Evolutionary conservation across 2,329 filamentous ascomycete genomes (phyloP), one percentile per base, ranked within the genome.

Genomic region (Neophaeococcomyces aloes): DNA sequence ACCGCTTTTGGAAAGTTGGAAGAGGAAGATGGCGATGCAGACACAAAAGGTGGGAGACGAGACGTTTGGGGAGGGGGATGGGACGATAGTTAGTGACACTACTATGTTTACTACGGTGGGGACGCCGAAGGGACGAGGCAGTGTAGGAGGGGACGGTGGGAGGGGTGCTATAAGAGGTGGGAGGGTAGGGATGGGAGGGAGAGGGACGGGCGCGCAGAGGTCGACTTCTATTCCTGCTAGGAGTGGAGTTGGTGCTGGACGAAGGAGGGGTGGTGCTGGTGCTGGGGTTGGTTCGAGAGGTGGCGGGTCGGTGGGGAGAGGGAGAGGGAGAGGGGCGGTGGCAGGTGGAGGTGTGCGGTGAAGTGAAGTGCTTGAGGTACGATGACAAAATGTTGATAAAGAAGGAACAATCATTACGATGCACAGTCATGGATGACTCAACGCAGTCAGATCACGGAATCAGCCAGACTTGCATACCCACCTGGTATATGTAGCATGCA

Each of bases 1-100:
- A 1, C 88, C 88, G 0, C 78, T 94, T 51, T 60, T 79, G 7
- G 87, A 94, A 55, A 94, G 86, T 1, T 94, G 94, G 59, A 75
- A 74, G 46, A 71, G 80, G 53, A 76, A 74, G 56, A 70, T 78
- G 44, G 70, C 72, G 48, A 75, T 76, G 45, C 69, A 71, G 18
- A 65, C 72, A 46, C 46, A 17, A 25, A 17, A 38, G 14, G 38
- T 15, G 7, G 38, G 29, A n/a, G 30, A 10, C 29, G 8, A 13
- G 39, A 44, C 14, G 32, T 27, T 29, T 13, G 45, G 29, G 10
- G 49, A 53, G n/a, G 37, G 29, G 13, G 49, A 53, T 13, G 45
- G 49, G 6, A 55, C 51, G 8, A 44, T 50, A 38, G 46, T 45
- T 7, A 38, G 36, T 19, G 50, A 53, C 37, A 51, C 51, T 33